Base-by-base conservation (phyloP, 345 rosid species). In the Populus alba region DNA sequence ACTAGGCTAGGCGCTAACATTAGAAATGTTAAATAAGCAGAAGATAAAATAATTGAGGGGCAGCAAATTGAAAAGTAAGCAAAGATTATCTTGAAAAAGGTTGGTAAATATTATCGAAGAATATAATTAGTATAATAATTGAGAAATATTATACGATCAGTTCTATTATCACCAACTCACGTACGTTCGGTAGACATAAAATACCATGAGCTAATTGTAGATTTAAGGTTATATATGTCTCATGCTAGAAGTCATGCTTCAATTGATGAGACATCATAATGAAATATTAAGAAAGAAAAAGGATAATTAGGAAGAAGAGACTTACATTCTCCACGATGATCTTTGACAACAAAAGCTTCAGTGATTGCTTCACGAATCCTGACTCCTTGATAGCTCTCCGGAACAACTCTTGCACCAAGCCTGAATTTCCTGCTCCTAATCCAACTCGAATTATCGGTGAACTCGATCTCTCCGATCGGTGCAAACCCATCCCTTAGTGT, bases 321-420 rank as follows among this genome's bases (percentile, higher is more conserved):
- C 99, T 91, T 86, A 95, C 99, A 81, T 89, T 93, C 99, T 53
- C 99, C 98, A 16, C 99, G 98, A 83, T 95, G 99, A 85, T 93
- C 99, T 83, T 87, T 95, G 79, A 95, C 99, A 22, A 80, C 71
- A 71, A 93, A 93, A 9, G 98, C 86, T 80, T 88, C 91, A 39
- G 95, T 90, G 70, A 95, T 85, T 37, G 97, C 97, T 83, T 93
- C 94, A 22, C 84, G 87, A 33, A 93, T 86, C 75, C 82, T 76
- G 70, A 84, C 72, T 68, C 91, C 92, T 61, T 83, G 89, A 55
- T 73, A 72, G 78, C 86, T 83, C 71, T 92, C 91, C 1, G 80
- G 83, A 0, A 81, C 88, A 49, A 92, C 90, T 86, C 79, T 90
- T 7, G 89, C 97, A 5, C 95, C 98, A 23, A 95, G 83, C 75